Evolutionary conservation across 2,329 filamentous ascomycete genomes (phyloP).

Genomic region (Myriosclerotinia scirpicola): DNA sequence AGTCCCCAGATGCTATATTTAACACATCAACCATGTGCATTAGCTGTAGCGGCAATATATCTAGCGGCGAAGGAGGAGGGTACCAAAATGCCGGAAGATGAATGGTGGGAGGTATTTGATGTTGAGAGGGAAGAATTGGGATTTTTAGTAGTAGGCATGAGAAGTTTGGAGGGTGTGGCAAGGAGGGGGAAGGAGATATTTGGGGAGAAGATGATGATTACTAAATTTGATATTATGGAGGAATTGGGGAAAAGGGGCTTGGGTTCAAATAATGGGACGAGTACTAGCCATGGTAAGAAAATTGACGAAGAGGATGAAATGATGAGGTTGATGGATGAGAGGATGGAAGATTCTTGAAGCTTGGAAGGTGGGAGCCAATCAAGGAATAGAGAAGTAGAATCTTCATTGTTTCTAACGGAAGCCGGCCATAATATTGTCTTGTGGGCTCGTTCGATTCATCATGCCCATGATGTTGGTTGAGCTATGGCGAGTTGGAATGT

Average conservation of each 20-base stretch:
- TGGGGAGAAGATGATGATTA: conserved; percentile 34
- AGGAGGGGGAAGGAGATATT: conserved; percentile 32
- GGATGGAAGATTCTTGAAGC: conserved; percentile 25
- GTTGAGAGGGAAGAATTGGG: conserved; percentile 92
- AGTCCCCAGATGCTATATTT: conserved; percentile 88
- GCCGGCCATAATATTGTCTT: background rate
- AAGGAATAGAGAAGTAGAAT: background rate
- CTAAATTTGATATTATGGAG: conserved; percentile 30
- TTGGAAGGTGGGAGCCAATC: background rate
- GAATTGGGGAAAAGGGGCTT: conserved; percentile 21
- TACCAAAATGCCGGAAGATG: conserved; percentile 75
- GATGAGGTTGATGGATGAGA: conserved; percentile 35
- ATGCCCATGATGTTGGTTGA: too few species aligned
- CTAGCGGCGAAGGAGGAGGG: conserved; percentile 76
- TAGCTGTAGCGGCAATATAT: conserved; percentile 89
- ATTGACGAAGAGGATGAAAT: conserved; percentile 19
- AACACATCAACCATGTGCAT: conserved; percentile 82
- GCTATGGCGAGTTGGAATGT: too few species aligned
- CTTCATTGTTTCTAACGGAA: background rate
- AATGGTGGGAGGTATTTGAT: conserved; percentile 99
- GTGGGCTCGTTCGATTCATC: too few species aligned
- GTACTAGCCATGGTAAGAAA: background rate
- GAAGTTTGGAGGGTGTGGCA: conserved; percentile 67
- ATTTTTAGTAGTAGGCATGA: conserved; percentile 83
- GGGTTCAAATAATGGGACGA: background rate